Evolutionary conservation across 2,329 filamentous ascomycete genomes (phyloP).

Genomic region (Colletotrichum sidae): DNA sequence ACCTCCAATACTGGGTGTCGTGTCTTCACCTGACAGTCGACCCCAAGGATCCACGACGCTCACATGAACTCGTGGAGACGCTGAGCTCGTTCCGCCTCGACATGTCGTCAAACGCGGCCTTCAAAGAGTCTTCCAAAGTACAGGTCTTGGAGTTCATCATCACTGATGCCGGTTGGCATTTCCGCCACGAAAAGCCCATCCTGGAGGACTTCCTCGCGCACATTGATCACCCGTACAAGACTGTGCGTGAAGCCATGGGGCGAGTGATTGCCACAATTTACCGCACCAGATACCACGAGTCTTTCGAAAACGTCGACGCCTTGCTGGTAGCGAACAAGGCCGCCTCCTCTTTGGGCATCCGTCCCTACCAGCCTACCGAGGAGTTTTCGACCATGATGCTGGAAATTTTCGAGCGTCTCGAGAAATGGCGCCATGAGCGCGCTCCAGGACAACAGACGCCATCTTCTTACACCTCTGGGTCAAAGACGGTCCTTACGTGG

Average conservation of each 20-base stretch:
- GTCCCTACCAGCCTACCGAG: constrained; percentile 82
- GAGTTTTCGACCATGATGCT: constrained; percentile 80
- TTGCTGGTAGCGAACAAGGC: constrained; percentile 83
- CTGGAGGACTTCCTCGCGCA: constrained; percentile 89
- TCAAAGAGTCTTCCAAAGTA: constrained; percentile 98
- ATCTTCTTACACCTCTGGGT: constrained; percentile 93
- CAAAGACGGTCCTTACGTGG: constrained; percentile 96
- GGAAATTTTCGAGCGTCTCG: constrained; percentile 81
- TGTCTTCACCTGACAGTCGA: constrained; percentile 92
- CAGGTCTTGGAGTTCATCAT: constrained; percentile 90
- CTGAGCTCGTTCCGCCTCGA: constrained; percentile 89
- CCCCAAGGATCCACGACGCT: constrained; percentile 88
- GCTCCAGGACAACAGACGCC: constrained; percentile 90
- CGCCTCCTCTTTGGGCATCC: constrained; percentile 83
- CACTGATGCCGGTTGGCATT: constrained; percentile 93
- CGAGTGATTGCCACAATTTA: constrained; percentile 89
- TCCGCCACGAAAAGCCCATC: constrained; percentile 89
- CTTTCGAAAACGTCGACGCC: constrained; percentile 81
- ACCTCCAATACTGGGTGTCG: constrained; percentile 92
- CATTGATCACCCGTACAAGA: constrained; percentile 97
- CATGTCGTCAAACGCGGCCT: constrained; percentile 94
- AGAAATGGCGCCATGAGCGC: constrained; percentile 88
- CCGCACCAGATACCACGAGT: constrained; percentile 93
- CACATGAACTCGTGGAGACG: constrained; percentile 86
- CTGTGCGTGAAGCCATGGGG: constrained; percentile 94